Conservation (phyloP, 164 flowering plant species). For the Platanus orientalis region DNA sequence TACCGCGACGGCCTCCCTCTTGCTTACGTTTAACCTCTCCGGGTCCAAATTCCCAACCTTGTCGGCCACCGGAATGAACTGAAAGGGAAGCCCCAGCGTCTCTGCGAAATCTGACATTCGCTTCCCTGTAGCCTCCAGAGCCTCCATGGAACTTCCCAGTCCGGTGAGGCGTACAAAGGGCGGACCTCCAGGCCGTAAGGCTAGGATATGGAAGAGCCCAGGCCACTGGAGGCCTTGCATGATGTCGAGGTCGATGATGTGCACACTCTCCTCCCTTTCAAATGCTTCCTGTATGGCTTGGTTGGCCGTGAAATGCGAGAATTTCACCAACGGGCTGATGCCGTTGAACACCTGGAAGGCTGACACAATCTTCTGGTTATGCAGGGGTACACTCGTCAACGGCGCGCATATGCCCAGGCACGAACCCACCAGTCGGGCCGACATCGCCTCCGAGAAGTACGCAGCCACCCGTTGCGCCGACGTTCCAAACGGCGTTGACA, state of each 20-base stretch:
- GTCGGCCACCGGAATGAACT: constrained; percentile 78
- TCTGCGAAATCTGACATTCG: constrained; percentile 83
- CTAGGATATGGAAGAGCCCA: constrained; percentile 85
- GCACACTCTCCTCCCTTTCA: constrained; percentile 89
- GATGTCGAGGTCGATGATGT: constrained; percentile 91
- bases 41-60: constrained; percentile 80
- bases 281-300: constrained; percentile 96
- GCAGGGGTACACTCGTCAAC: constrained; percentile 35
- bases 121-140: constrained; percentile 86
- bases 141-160: constrained; percentile 71
- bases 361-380: constrained; percentile 59
- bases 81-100: constrained; percentile 86
- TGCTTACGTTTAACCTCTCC: constrained; percentile 64
- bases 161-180: constrained; percentile 86
- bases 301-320: constrained; percentile 96
- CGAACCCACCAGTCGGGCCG: constrained; percentile 72
- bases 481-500: constrained; percentile 88
- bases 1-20: constrained; percentile 92
- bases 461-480: constrained; percentile 96
- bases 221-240: no score
- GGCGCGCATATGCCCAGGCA: constrained; percentile 68
- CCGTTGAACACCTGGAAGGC: constrained; percentile 97
- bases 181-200: constrained; percentile 87
- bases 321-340: constrained; percentile 89
- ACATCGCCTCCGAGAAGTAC: constrained; percentile 97